Conservation (phyloP, 306 rosid species). For the Dryas drummondii region DNA sequence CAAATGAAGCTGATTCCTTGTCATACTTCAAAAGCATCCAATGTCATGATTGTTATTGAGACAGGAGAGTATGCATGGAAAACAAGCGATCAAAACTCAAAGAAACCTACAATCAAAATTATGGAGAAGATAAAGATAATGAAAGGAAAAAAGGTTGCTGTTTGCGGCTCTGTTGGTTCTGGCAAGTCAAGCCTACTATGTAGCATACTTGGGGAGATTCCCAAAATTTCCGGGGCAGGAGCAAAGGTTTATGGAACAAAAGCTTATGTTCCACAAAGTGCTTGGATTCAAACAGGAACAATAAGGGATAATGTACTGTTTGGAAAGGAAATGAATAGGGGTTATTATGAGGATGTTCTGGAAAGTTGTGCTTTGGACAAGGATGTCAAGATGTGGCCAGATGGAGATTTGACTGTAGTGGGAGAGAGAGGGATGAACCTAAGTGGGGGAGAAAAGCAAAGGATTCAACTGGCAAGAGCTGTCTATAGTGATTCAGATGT, state of each 20-base stretch:
- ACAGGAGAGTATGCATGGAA: constrained; percentile 79
- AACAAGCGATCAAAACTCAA: constrained; percentile 34
- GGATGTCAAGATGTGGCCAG: constrained; percentile 70
- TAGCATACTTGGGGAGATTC: constrained; percentile 75
- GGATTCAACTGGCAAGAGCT: constrained; percentile 91
- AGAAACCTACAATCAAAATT: constrained; percentile 61
- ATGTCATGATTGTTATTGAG: constrained; percentile 52
- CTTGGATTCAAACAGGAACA: constrained; percentile 95
- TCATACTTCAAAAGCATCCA: constrained; percentile 34
- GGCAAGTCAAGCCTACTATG: constrained; percentile 88
- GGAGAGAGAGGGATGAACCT: constrained; percentile 92
- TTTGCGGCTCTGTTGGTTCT: constrained; percentile 87
- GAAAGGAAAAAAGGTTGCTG: constrained; percentile 76
- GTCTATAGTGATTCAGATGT: constrained; percentile 80
- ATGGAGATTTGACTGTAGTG: constrained; percentile 64
- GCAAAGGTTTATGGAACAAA: constrained; percentile 53
- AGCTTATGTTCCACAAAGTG: constrained; percentile 88
- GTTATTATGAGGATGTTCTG: constrained; percentile 57
- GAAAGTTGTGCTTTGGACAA: constrained; percentile 77
- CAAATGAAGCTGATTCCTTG: constrained; percentile 38
- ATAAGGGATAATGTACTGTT: constrained; percentile 79
- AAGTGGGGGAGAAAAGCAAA: constrained; percentile 94
- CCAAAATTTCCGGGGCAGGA: constrained; percentile 62
- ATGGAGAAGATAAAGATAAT: constrained; percentile 45
- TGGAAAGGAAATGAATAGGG: constrained; percentile 63